Conservation (phyloP, 2,329 filamentous ascomycete genomes). For the Aspergillus sp. region DNA sequence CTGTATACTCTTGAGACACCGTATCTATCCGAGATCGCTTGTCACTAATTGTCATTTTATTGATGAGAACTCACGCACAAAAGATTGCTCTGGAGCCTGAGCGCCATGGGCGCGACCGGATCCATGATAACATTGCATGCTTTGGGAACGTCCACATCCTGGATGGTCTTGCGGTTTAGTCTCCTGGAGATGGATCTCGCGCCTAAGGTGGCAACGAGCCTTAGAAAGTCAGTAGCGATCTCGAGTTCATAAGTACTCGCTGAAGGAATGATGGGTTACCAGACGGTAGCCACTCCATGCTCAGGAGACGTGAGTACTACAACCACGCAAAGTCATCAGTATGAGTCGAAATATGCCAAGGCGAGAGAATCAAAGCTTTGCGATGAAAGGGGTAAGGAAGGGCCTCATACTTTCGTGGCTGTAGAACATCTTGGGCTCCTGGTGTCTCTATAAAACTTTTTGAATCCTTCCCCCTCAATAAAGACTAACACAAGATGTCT, state of each 20-base stretch:
- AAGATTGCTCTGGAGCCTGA: slow-evolving; percentile 86
- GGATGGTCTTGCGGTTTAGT: slow-evolving; percentile 82
- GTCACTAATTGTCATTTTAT: not conserved
- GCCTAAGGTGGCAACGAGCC: slow-evolving; percentile 90
- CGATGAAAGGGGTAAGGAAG: not conserved
- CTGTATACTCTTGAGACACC: slow-evolving; percentile 83
- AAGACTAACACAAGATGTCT: not conserved
- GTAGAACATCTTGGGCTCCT: slow-evolving; percentile 77
- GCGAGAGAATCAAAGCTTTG: not conserved
- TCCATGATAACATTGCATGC: slow-evolving; percentile 88
- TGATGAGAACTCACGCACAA: slow-evolving; percentile 57
- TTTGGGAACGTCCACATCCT: slow-evolving; percentile 82
- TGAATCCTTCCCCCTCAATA: too few relatives aligned
- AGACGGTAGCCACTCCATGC: slow-evolving; percentile 93
- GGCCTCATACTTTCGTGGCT: slow-evolving; percentile 80
- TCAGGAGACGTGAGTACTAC: slow-evolving; percentile 79
- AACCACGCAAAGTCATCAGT: slow-evolving; percentile 26
- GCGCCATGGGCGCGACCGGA: slow-evolving; percentile 82
- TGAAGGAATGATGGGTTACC: slow-evolving; percentile 59
- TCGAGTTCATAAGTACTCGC: not conserved
- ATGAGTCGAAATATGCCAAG: not conserved
- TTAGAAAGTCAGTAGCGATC: slow-evolving; percentile 41
- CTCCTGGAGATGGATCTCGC: slow-evolving; percentile 71
- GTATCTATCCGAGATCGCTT: slow-evolving; percentile 53
- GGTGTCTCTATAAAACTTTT: not conserved